Percentiles rank a stretch among this genome's conserved stretches.
Evolutionary conservation across 306 rosid species (phyloP).

Genomic region (Delonix regia): DNA sequence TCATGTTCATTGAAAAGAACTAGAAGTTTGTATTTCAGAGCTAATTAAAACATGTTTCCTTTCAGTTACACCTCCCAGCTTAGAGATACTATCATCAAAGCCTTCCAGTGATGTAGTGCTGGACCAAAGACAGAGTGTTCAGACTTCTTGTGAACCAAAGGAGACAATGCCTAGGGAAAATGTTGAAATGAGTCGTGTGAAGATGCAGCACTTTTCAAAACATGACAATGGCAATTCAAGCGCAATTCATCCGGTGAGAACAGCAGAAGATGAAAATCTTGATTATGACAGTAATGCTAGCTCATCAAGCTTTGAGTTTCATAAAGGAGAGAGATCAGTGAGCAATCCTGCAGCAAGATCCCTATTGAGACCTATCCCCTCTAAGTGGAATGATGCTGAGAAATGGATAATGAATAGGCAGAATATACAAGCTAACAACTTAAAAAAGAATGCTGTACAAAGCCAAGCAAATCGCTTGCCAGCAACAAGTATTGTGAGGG

Average conservation of each 20-base stretch:
- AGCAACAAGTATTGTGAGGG: conserved; percentile 60
- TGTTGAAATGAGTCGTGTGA: conserved; percentile 38
- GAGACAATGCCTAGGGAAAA: conserved; percentile 56
- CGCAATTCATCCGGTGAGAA: conserved; percentile 62
- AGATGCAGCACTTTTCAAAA: conserved; percentile 56
- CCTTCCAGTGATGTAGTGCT: conserved; percentile 39
- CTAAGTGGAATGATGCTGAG: conserved; percentile 97
- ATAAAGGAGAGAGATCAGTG: conserved; percentile 76
- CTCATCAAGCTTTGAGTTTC: conserved; percentile 98
- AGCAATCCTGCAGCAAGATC: conserved; percentile 60
- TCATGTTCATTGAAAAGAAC: not conserved
- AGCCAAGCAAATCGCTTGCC: conserved; percentile 65
- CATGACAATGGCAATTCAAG: conserved; percentile 65
- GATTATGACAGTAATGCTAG: conserved; percentile 97
- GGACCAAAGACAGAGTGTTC: conserved; percentile 33
- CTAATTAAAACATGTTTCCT: conserved; percentile 38
- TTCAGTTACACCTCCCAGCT: conserved; percentile 66
- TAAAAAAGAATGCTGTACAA: conserved; percentile 58
- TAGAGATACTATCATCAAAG: conserved; percentile 54
- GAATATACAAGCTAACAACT: conserved; percentile 44
- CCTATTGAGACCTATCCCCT: conserved; percentile 76
- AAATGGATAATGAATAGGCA: conserved; percentile 93
- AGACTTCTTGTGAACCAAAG: conserved; percentile 44
- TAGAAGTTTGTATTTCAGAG: not conserved
- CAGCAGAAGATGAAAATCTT: conserved; percentile 76